phyloP scores from a whole-genome alignment of 345 rosid genomes.

The Erysimum cheiranthoides region DNA sequence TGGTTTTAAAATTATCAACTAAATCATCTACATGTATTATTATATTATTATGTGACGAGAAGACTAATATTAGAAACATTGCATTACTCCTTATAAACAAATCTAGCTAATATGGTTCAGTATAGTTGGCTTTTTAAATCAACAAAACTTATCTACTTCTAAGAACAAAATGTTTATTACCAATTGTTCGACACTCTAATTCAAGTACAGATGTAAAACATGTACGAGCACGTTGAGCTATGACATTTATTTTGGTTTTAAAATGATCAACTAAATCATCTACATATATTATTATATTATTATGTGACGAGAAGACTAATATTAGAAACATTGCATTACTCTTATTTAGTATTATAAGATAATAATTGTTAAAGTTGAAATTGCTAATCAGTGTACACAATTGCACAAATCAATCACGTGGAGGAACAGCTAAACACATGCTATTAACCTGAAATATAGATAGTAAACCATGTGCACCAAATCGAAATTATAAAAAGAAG shows the following conservation, averaged over 20 bases:
- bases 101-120: background rate
- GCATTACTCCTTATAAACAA: background rate
- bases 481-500: constrained; percentile 34
- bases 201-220: constrained; percentile 13
- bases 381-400: constrained; percentile 17
- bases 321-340: background rate
- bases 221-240: constrained; percentile 28
- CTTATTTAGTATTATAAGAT: background rate
- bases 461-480: constrained; percentile 40
- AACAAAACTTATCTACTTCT: background rate
- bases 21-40: background rate
- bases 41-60: constrained; percentile 1
- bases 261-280: constrained; percentile 7
- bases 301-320: constrained; percentile 2
- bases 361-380: background rate
- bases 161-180: background rate
- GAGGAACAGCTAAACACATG: constrained; percentile 47
- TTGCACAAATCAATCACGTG: constrained; percentile 37
- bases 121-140: background rate
- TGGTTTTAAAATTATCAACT: constrained; percentile 7
- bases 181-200: background rate
- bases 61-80: constrained; percentile 9
- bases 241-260: background rate
- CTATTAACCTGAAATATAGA: constrained; percentile 32
- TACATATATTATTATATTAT: constrained; percentile 11